A percentile compares a stretch with the other conserved stretches of the same genome.
These are phyloP conservation scores for Chytriomyces sp. DNA, from an alignment of 192 early-diverging fungal genomes.

Conservation along the genomic window DNA sequence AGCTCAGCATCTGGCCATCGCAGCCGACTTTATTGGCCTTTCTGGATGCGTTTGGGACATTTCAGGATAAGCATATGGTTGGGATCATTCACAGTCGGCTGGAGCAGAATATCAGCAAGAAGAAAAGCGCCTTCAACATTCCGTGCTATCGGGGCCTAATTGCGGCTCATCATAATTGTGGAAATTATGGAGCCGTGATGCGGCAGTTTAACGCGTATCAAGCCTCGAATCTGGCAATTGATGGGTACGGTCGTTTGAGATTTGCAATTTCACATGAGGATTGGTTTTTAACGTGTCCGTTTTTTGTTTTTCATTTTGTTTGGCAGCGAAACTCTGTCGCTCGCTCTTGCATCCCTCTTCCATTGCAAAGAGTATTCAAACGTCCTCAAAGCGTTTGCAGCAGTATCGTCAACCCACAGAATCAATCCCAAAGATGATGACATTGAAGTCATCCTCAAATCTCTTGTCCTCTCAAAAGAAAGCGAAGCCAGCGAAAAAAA, in stretches of 20 bases:
- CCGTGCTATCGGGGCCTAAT: constrained; percentile 10
- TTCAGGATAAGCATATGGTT: constrained; percentile 21
- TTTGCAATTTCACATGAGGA: no score
- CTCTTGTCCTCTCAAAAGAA: neutral
- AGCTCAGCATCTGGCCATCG: neutral
- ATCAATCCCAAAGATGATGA: neutral
- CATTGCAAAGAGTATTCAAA: neutral
- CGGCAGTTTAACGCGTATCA: constrained; percentile 4
- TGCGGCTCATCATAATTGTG: constrained; percentile 2
- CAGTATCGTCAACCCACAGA: neutral
- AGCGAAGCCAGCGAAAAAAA: neutral
- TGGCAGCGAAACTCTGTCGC: neutral
- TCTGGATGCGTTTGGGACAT: constrained; percentile 24
- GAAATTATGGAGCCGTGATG: constrained; percentile 10
- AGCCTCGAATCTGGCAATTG: neutral
- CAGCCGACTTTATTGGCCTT: constrained; percentile 19
- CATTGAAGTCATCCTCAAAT: neutral
- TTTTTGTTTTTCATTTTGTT: neutral
- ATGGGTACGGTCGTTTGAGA: neutral
- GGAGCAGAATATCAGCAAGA: neutral
- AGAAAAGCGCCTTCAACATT: neutral
- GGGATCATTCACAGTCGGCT: constrained; percentile 1
- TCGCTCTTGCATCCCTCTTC: neutral
- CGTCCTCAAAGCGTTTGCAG: constrained; percentile 3
- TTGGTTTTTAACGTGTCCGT: neutral